These are phyloP conservation scores for Aureobasidium sp. DNA, from an alignment of 2,329 filamentous ascomycete genomes.

Conservation along the genomic window DNA sequence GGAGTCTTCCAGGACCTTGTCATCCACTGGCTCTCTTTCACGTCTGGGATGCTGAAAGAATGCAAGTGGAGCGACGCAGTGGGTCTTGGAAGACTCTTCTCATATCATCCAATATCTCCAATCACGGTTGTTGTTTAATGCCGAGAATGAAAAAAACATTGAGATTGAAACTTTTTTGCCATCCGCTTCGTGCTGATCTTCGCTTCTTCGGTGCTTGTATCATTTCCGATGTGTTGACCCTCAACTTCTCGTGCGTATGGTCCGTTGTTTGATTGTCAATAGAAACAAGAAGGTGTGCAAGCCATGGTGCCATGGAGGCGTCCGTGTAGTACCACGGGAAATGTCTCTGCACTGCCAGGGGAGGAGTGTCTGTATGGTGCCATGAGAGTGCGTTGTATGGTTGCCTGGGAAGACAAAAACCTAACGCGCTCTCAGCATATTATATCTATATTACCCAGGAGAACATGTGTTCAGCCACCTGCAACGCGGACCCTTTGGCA, in stretches of 20 bases:
- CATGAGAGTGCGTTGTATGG: background rate
- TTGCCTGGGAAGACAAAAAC: background rate
- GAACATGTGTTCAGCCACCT: background rate
- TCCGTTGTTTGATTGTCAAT: background rate
- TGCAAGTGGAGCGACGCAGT: background rate
- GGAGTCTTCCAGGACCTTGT: background rate
- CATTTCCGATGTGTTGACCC: background rate
- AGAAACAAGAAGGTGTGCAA: background rate
- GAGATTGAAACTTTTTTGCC: background rate
- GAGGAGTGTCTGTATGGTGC: background rate
- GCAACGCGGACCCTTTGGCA: background rate
- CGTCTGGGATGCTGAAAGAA: background rate
- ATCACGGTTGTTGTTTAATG: constrained; percentile 2
- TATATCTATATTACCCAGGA: background rate
- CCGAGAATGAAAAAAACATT: background rate
- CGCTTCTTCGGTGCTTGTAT: background rate
- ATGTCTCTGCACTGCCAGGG: too few species aligned
- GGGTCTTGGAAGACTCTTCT: background rate
- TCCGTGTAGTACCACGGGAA: too few species aligned
- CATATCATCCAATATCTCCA: background rate
- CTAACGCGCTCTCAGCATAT: background rate
- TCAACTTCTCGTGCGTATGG: background rate
- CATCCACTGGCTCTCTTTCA: background rate
- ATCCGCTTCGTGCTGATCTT: background rate
- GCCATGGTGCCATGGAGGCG: too few species aligned